A percentile compares a stretch with the other conserved stretches of the same genome.
phyloP scores from a whole-genome alignment of 345 rosid genomes.

The Syzygium jambos region DNA sequence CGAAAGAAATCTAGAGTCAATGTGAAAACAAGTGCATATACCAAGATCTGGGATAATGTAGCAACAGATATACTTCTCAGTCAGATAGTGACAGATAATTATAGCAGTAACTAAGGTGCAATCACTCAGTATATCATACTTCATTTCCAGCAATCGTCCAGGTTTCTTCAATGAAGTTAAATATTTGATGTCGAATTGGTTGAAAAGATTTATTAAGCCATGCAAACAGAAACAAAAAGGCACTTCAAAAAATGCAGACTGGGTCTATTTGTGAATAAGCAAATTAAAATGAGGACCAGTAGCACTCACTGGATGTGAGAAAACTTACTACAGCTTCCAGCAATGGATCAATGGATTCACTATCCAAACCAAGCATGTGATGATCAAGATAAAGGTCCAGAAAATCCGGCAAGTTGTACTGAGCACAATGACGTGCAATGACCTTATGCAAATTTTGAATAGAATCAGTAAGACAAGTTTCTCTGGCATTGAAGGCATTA shows the following conservation, averaged over 20 bases:
- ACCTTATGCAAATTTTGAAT: slow-evolving; percentile 62
- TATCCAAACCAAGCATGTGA: slow-evolving; percentile 55
- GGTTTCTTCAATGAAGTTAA: not conserved
- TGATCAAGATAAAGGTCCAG: slow-evolving; percentile 85
- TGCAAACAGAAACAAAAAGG: not conserved
- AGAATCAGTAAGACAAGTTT: slow-evolving; percentile 25
- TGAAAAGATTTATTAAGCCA: not conserved
- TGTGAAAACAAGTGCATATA: not conserved
- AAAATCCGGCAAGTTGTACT: slow-evolving; percentile 70
- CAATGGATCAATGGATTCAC: slow-evolving; percentile 39
- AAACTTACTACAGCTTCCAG: slow-evolving; percentile 87
- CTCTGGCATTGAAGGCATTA: slow-evolving; percentile 26
- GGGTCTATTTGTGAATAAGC: not conserved
- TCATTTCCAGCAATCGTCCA: not conserved
- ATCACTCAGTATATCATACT: not conserved
- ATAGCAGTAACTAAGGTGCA: not conserved
- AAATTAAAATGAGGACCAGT: slow-evolving; percentile 2
- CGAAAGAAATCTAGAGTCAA: not conserved
- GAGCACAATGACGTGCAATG: slow-evolving; percentile 53
- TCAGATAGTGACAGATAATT: not conserved
- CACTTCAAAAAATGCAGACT: not conserved
- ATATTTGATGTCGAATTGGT: not conserved
- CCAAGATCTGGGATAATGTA: not conserved
- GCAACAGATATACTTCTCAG: not conserved
- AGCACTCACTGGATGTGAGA: slow-evolving; percentile 14